phyloP scores from a whole-genome alignment of 139 green algal species.

The Microglena sp. region DNA sequence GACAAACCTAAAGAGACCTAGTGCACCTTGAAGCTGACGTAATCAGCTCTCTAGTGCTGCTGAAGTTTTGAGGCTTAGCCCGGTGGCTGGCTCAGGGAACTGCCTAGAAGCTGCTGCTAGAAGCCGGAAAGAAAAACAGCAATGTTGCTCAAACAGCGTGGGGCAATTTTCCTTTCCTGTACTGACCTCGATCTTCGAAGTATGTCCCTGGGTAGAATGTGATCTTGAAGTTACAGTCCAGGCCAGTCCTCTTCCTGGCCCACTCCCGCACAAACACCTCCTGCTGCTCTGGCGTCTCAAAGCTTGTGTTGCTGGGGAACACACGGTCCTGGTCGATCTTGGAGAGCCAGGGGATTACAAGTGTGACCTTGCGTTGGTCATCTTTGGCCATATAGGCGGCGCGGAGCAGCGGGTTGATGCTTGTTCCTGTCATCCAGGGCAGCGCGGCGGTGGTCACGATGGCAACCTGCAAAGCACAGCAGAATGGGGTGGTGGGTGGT shows the following conservation, averaged over 20 bases:
- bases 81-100: too few species aligned
- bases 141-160: constrained; percentile 80
- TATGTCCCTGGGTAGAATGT: not conserved
- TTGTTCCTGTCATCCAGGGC: constrained; percentile 97
- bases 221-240: not conserved
- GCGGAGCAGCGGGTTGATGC: constrained; percentile 93
- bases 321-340: constrained; percentile 80
- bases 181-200: not conserved
- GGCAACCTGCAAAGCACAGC: constrained; percentile 56
- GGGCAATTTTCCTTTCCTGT: constrained; percentile 33
- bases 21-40: too few species aligned
- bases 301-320: constrained; percentile 53
- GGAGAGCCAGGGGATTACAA: constrained; percentile 65
- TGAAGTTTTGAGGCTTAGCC: too few species aligned
- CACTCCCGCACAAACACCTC: not conserved
- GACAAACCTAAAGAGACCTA: too few species aligned
- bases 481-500: not conserved
- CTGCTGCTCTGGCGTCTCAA: constrained; percentile 4
- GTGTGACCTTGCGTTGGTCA: constrained; percentile 45
- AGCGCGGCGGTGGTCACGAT: constrained; percentile 95
- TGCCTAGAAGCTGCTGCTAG: constrained; percentile 8
- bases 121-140: constrained; percentile 89
- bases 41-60: too few species aligned
- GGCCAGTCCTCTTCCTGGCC: not conserved
- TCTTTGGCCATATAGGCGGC: constrained; percentile 87